A percentile compares a stretch with the other conserved stretches of the same genome.
These are phyloP conservation scores for Raddia guianensis DNA, from an alignment of 176 grass and related monocot species.

Conservation along the genomic window DNA sequence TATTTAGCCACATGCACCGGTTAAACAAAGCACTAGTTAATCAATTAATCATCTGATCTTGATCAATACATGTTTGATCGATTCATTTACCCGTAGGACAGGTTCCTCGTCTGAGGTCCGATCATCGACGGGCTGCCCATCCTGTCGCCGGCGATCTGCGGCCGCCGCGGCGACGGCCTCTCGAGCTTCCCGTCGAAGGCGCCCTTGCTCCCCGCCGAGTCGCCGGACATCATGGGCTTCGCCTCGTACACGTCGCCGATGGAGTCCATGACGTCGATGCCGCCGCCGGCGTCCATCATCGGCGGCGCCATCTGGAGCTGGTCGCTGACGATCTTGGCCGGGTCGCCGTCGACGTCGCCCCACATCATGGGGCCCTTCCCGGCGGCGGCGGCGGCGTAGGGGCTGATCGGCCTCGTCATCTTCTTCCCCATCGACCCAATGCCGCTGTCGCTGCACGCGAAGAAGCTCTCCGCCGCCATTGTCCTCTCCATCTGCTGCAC, in stretches of 20 bases:
- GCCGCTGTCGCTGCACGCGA: slow-evolving; percentile 47
- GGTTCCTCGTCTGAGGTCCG: slow-evolving; percentile 56
- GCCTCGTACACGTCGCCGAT: slow-evolving; percentile 66
- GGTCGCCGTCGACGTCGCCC: slow-evolving; percentile 56
- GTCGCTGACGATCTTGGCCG: slow-evolving; percentile 49
- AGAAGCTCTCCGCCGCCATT: slow-evolving; percentile 53
- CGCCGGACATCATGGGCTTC: slow-evolving; percentile 70
- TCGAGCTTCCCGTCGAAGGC: slow-evolving; percentile 66
- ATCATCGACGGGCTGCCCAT: slow-evolving; percentile 75
- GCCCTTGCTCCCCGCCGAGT: slow-evolving; percentile 66
- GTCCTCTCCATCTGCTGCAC: slow-evolving; percentile 66
- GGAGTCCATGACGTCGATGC: slow-evolving; percentile 66
- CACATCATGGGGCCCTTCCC: slow-evolving; percentile 83
- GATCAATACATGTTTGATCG: background rate
- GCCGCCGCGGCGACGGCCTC: slow-evolving; percentile 70
- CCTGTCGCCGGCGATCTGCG: slow-evolving; percentile 58
- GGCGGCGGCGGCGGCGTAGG: slow-evolving; percentile 41
- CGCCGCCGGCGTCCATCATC: slow-evolving; percentile 52
- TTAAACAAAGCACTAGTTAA: slow-evolving; percentile 40
- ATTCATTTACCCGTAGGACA: slow-evolving; percentile 67
- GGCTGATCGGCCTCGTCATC: slow-evolving; percentile 33
- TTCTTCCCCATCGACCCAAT: slow-evolving; percentile 61
- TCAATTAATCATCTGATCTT: background rate
- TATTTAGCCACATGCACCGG: slow-evolving; percentile 49
- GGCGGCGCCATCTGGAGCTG: slow-evolving; percentile 62